Evolutionary conservation across 495 filamentous ascomycete species (phyloP).

Genomic region (Hypoxylon fuscum): DNA sequence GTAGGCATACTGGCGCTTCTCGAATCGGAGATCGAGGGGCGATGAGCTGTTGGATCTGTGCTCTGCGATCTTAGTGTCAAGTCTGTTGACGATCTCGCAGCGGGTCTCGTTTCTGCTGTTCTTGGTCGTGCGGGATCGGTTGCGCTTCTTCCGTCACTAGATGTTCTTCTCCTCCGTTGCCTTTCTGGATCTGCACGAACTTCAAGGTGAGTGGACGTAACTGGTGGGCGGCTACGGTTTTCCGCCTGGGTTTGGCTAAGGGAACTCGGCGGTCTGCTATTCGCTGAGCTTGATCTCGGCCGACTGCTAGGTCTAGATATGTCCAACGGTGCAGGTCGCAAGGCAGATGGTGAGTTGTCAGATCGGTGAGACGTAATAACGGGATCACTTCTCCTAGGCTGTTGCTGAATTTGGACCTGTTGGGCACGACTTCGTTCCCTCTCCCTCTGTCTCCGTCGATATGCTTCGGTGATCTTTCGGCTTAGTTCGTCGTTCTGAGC

Average conservation of each 20-base stretch:
- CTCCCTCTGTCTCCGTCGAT: constrained; percentile 73
- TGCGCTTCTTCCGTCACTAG: constrained; percentile 52
- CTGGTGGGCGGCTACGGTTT: constrained; percentile 56
- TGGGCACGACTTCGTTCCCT: constrained; percentile 54
- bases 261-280: constrained; percentile 48
- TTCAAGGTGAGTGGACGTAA: constrained; percentile 54
- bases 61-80: constrained; percentile 58
- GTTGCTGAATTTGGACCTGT: constrained; percentile 22
- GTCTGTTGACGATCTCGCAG: constrained; percentile 68
- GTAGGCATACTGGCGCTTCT: constrained; percentile 50
- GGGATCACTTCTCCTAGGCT: constrained; percentile 54
- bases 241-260: constrained; percentile 47
- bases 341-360: constrained; percentile 35
- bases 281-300: constrained; percentile 48
- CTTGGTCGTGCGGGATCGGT: constrained; percentile 52
- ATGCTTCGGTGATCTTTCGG: constrained; percentile 87
- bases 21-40: constrained; percentile 51
- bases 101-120: constrained; percentile 52
- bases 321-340: constrained; percentile 43
- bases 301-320: constrained; percentile 48
- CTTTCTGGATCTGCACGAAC: constrained; percentile 53
- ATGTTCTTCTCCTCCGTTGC: constrained; percentile 52
- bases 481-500: constrained; percentile 85
- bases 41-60: constrained; percentile 39
- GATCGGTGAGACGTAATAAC: constrained; percentile 46